Base-by-base conservation (phyloP, 768 basidiomycete species). In the Amanita pseudoporphyria region DNA sequence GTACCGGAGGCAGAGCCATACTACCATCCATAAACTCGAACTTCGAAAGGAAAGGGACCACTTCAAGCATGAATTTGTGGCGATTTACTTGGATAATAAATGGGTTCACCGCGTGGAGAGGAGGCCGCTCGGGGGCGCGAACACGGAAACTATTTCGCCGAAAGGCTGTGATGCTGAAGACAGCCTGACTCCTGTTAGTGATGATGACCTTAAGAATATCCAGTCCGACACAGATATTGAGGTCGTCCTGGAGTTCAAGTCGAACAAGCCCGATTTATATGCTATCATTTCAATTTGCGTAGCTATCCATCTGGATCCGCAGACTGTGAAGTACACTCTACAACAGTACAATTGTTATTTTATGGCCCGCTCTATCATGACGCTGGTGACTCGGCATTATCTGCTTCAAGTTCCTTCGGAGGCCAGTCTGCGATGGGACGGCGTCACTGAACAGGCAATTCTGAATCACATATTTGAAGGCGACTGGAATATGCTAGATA, bases 331-430 rank as follows among this genome's bases (percentile, higher is more conserved):
- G 18, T 40, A 48, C 24, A 48, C 47, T 5, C n/a, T 40, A 10
- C 47, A 48, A 9, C 28, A 38, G 5, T 48, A 48, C 24, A 48
- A 48, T 18, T 48, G 37, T 19, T 48, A 40, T 16, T 48, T 48
- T 13, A 10, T 48, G 6, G 47, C 37, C 4, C 47, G 47, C 18
- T 16, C 47, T 18, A 48, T 48, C 18, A 32, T 40, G 10, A 18
- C 37, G 9, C 47, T 48, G 9, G 13, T 40, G 9, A 16, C 36
- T 18, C 47, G 47, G 7, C 37, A 48, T 31, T 40, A 18, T 21
- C 7, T 48, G 16, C 36, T 48, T 28, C 47, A 33, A 9, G 26
- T n/a, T 5, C n/a, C 26, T 16, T 12, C 26, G 18, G 6, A 2
- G 5, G 18, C 28, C 2, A 18, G 47, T 9, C 37, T 37, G 9